Base-by-base conservation (phyloP, 148 eudicot genomes). In the Rhododendron henanense region DNA sequence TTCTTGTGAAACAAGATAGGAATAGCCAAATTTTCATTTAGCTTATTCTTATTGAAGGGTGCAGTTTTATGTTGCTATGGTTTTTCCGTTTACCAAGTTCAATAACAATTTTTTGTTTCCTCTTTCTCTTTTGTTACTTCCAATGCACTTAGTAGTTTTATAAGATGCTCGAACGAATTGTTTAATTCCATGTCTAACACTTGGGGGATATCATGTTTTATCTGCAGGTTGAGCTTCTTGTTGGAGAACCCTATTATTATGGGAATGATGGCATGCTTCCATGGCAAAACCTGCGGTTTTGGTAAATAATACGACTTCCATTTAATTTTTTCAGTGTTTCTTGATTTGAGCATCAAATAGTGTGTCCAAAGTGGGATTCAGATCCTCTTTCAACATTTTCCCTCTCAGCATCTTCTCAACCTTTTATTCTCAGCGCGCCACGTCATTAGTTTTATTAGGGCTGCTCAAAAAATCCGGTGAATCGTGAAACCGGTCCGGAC, bases 251-350 rank as follows among this genome's bases (percentile, higher is more conserved):
- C 28, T 96, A 93, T 88, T 96, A 96, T 86, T 88, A 90, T 87
- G 99, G 99, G 73, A 89, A 87, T 81, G 96, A 96, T 3, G 85
- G 78, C 87, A 85, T 88, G 88, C 96, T 96, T 87, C 99, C 99
- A 79, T 96, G 99, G 99, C 95, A 93, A 87, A 91, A 91, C 88
- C 90, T 96, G 84, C 95, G 96, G 77, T 96, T 96, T 88, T 96
- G 99, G 99, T 96, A 92, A 84, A 74, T 87, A 33, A 44, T 69
- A 25, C 23, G 13, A 51, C 18, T 59, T 61, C 9, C 25, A 19
- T 28, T 61, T 78, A 15, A 78, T 14, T 31, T 47, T 14, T 84
- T 7, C 11, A 2, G 1, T 21, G 37, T 84, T 21, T 37, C 33
- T 73, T 74, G 67, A 51, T 33, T 74, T 74, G 78, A 33, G 33